Conservation (phyloP, 257 asterid genomes). For the Nemophila menziesii region DNA sequence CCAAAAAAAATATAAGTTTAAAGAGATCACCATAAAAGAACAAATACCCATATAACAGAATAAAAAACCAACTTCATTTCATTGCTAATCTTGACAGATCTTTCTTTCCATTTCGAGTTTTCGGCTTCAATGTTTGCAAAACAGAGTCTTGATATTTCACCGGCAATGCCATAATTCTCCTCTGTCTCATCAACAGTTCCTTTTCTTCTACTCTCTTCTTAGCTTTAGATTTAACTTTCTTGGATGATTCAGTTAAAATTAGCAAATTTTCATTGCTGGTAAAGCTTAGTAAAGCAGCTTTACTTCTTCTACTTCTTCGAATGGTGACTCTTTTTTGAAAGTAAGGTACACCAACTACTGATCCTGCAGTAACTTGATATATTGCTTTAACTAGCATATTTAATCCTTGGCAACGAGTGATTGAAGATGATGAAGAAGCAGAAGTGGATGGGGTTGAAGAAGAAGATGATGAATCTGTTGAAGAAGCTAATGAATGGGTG, state of each 20-base stretch:
- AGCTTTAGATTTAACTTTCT: background rate
- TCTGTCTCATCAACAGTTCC: conserved; percentile 15
- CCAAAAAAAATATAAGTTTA: too few species aligned
- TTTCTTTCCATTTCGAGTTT: conserved; percentile 9
- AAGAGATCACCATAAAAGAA: conserved; percentile 10
- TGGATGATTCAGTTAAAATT: background rate
- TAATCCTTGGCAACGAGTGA: conserved; percentile 61
- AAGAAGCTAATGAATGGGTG: conserved; percentile 35
- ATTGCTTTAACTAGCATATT: conserved; percentile 89
- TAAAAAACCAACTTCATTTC: conserved; percentile 23
- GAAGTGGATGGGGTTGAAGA: conserved; percentile 16
- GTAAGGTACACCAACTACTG: conserved; percentile 74
- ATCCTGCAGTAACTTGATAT: conserved; percentile 59
- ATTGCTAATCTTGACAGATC: conserved; percentile 33
- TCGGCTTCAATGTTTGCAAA: conserved; percentile 26
- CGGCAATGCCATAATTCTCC: conserved; percentile 21
- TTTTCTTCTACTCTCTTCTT: conserved; percentile 13
- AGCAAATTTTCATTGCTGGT: conserved; percentile 8
- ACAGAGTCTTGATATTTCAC: conserved; percentile 27
- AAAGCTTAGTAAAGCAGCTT: conserved; percentile 16
- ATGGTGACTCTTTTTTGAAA: conserved; percentile 59
- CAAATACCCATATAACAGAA: conserved; percentile 9
- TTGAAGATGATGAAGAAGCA: conserved; percentile 13
- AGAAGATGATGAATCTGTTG: conserved; percentile 34
- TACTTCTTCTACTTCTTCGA: conserved; percentile 21